Evolutionary conservation across 2,329 filamentous ascomycete species (phyloP).

Genomic region (Cercospora janseana): DNA sequence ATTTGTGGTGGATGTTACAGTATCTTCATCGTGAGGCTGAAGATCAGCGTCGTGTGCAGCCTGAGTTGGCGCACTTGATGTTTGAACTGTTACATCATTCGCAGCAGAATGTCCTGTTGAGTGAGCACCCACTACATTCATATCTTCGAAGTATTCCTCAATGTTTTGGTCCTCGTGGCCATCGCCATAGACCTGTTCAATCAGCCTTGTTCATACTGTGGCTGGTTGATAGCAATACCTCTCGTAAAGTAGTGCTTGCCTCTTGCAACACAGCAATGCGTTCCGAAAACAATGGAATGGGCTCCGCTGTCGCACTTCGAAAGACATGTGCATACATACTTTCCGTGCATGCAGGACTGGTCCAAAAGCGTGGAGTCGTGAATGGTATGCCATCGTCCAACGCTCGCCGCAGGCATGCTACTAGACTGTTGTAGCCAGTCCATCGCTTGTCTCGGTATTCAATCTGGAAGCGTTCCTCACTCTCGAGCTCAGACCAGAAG

Average conservation of each 20-base stretch:
- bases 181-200: slow-evolving; percentile 17
- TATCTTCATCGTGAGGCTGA: not conserved
- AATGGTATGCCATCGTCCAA: slow-evolving; percentile 90
- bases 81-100: no score
- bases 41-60: no score
- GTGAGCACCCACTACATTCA: not conserved
- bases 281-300: slow-evolving; percentile 79
- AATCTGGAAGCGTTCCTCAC: slow-evolving; percentile 74
- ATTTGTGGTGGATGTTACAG: no score
- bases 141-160: not conserved
- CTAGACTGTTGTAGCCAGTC: slow-evolving; percentile 95
- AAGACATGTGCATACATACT: slow-evolving; percentile 75
- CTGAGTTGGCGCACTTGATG: no score
- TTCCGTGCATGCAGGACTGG: slow-evolving; percentile 58
- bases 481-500: slow-evolving; percentile 78
- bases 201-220: slow-evolving; percentile 23
- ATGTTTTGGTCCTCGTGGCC: slow-evolving; percentile 12
- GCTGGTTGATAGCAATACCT: slow-evolving; percentile 18
- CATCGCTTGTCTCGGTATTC: slow-evolving; percentile 77
- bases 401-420: slow-evolving; percentile 81
- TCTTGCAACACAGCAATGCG: slow-evolving; percentile 77
- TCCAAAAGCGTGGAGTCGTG: slow-evolving; percentile 84
- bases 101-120: not conserved
- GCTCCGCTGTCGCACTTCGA: slow-evolving; percentile 78
- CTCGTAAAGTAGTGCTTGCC: slow-evolving; percentile 69